Percentiles rank a stretch among this genome's conserved stretches.
Evolutionary conservation across 148 eudicot species (phyloP).

Genomic region (Nepenthes mirabilis): DNA sequence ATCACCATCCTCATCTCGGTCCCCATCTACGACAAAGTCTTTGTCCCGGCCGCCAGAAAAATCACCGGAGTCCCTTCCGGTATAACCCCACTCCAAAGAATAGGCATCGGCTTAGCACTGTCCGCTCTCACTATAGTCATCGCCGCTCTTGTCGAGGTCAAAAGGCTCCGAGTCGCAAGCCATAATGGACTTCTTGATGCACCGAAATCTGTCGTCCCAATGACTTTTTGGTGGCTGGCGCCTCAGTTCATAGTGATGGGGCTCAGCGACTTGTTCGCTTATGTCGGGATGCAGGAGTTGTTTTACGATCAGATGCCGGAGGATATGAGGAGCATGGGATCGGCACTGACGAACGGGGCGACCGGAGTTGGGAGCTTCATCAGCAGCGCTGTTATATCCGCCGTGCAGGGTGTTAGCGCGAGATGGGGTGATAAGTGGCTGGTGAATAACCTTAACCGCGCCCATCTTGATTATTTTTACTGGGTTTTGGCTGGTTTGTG

Average conservation of each 20-base stretch:
- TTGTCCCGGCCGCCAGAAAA: slow-evolving; percentile 25
- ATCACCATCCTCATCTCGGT: slow-evolving; percentile 29
- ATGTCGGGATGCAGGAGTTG: slow-evolving; percentile 68
- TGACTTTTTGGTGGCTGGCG: slow-evolving; percentile 44
- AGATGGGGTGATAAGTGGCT: slow-evolving; percentile 33
- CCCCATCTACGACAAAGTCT: slow-evolving; percentile 36
- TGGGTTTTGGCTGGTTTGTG: slow-evolving; percentile 51
- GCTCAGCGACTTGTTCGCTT: slow-evolving; percentile 33
- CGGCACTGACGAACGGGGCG: slow-evolving; percentile 42
- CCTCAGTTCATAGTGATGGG: slow-evolving; percentile 54
- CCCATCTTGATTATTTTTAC: slow-evolving; percentile 40
- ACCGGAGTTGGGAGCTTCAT: slow-evolving; percentile 46
- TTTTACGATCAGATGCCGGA: slow-evolving; percentile 76
- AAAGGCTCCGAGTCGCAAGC: slow-evolving; percentile 24
- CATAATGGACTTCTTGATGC: slow-evolving; percentile 21
- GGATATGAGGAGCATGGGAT: slow-evolving; percentile 60
- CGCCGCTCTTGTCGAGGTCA: slow-evolving; percentile 49
- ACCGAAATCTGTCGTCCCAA: slow-evolving; percentile 34
- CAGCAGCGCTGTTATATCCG: slow-evolving; percentile 33
- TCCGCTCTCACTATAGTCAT: slow-evolving; percentile 29
- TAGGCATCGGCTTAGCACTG: slow-evolving; percentile 34
- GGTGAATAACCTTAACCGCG: slow-evolving; percentile 31
- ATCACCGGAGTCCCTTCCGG: slow-evolving; percentile 40
- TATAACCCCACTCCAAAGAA: slow-evolving; percentile 44
- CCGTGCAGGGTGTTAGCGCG: slow-evolving; percentile 32